Evolutionary conservation across 768 basidiomycete species (phyloP), one percentile per base, ranked within the genome.

Genomic region (Phaffia tasmanica): DNA sequence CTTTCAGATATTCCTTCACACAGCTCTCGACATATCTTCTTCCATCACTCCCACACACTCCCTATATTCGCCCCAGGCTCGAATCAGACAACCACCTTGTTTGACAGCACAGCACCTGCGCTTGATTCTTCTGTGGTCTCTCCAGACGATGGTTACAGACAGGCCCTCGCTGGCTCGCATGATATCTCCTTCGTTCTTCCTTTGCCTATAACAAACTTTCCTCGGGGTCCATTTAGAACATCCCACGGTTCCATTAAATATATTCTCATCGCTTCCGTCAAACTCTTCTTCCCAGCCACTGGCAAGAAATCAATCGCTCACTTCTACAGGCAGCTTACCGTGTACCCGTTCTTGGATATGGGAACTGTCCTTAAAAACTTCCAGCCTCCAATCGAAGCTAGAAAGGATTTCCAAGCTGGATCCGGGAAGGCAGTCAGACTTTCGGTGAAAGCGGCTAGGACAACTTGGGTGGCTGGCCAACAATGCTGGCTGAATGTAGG

Each of bases 401-500:
- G 81, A 18, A 79, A 79, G 1, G 80, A 82, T 57, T 81, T 86
- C 72, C 79, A 83, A 73, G 83, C 86, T 50, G 86, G 85, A 3
- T 79, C 76, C 42, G 50, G 32, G 68, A 83, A 85, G 4, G 82
- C 84, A 72, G 81, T 90, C 42, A 81, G 79, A 63, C 73, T 94
- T 18, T 83, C 81, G 2, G 87, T 84, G 1, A 80, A 79, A 48
- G 75, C 94, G 47, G 85, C 86, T 72, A 83, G 92, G 23, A 75
- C 83, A 16, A 79, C 81, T 62, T 94, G 90, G 87, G 78, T 93
- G 47, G 84, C 89, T 50, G 92, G 92, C 25, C 87, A 90, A 75
- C 80, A 79, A 49, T 87, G 88, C 71, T 82, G 80, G 74, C 82
- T 89, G 27, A 81, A 83, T 67, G 73, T 93, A 27, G 76, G 74